Evolutionary conservation across 2,329 filamentous ascomycete genomes (phyloP).

Genomic region (Colletotrichum navitas): DNA sequence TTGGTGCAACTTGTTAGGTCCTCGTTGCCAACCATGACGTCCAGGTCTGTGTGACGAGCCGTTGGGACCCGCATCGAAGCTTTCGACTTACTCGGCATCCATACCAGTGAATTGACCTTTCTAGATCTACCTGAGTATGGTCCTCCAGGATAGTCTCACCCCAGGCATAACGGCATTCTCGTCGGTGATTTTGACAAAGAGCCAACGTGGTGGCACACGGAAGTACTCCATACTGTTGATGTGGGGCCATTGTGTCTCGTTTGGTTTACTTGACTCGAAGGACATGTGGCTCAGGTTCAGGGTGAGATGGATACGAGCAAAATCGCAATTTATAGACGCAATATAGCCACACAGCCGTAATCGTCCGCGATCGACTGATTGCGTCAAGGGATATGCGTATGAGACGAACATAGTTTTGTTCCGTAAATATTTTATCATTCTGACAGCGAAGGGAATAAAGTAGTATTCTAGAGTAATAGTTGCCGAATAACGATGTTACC

Average conservation of each 20-base stretch:
- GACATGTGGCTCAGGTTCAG: not conserved
- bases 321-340: not conserved
- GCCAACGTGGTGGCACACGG: conserved; percentile 73
- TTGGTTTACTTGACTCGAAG: not conserved
- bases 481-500: not conserved
- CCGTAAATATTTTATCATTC: not conserved
- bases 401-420: not conserved
- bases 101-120: conserved; percentile 67
- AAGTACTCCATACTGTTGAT: conserved; percentile 75
- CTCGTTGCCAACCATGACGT: conserved; percentile 49
- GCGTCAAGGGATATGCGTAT: not conserved
- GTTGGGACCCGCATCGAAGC: not conserved
- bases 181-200: conserved; percentile 76
- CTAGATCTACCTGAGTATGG: conserved; percentile 71
- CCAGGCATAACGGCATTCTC: conserved; percentile 70
- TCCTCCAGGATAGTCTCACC: conserved; percentile 75
- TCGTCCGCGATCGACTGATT: not conserved
- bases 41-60: no score
- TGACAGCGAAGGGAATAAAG: not conserved
- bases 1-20: no score
- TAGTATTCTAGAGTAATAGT: not conserved
- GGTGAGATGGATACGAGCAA: not conserved
- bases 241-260: not conserved
- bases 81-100: conserved; percentile 68
- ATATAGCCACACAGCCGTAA: not conserved